Evolutionary conservation across 441 rosid genomes (phyloP).

Genomic region (Rhodomyrtus psidioides): DNA sequence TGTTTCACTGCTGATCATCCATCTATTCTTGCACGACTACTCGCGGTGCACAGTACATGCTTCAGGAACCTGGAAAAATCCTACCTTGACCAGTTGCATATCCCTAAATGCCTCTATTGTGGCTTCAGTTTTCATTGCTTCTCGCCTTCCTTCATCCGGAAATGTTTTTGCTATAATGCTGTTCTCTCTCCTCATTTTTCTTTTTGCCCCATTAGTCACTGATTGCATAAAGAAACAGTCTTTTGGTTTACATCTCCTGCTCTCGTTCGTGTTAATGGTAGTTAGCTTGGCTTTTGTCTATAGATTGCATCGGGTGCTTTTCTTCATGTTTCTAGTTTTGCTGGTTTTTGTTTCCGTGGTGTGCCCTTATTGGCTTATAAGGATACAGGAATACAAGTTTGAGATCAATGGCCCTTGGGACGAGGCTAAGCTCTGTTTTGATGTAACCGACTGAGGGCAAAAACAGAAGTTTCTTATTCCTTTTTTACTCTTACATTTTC

Average conservation of each 20-base stretch:
- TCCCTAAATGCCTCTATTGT: conserved; percentile 75
- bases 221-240: conserved; percentile 69
- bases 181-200: conserved; percentile 72
- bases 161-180: conserved; percentile 74
- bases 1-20: conserved; percentile 52
- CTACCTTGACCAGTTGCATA: conserved; percentile 60
- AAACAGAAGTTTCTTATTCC: neutral
- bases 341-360: conserved; percentile 57
- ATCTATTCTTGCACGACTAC: conserved; percentile 84
- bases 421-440: conserved; percentile 84
- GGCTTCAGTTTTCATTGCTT: conserved; percentile 77
- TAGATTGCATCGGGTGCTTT: conserved; percentile 38
- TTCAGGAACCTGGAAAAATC: conserved; percentile 50
- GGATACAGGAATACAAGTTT: conserved; percentile 81
- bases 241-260: conserved; percentile 41
- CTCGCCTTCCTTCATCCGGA: conserved; percentile 65
- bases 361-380: conserved; percentile 77
- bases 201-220: conserved; percentile 70
- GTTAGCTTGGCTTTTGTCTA: conserved; percentile 47
- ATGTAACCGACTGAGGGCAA: conserved; percentile 46
- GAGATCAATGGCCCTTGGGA: conserved; percentile 97
- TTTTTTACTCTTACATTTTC: neutral
- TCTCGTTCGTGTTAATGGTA: conserved; percentile 52
- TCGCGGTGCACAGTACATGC: conserved; percentile 58
- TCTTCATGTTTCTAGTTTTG: conserved; percentile 37